Conservation (phyloP, 2,329 filamentous ascomycete genomes). For the Pseudopithomyces chartarum region DNA sequence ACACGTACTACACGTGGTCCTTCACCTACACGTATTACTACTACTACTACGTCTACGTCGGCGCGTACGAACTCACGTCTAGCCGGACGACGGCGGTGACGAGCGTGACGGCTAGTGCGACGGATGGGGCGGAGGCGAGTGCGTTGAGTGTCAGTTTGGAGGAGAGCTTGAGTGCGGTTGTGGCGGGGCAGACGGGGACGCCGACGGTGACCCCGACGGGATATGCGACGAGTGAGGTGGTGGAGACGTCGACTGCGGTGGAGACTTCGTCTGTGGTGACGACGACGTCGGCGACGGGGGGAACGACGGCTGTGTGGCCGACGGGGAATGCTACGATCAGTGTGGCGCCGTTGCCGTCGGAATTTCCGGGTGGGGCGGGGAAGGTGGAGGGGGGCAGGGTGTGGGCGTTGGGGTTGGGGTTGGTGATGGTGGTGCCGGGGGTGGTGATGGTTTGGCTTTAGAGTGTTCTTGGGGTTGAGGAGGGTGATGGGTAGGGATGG, state of each 20-base stretch:
- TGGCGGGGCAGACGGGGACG: background rate
- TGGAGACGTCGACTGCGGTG: background rate
- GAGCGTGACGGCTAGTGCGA: conserved; percentile 1
- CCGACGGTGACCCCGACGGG: background rate
- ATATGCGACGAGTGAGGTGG: background rate
- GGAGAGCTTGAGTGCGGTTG: background rate
- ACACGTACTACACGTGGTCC: background rate
- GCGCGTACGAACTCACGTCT: background rate
- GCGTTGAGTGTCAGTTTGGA: background rate
- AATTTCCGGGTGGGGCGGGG: background rate
- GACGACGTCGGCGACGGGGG: too few species aligned
- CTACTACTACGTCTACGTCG: conserved; percentile 7
- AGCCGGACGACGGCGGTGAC: background rate
- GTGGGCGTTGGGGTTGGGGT: background rate
- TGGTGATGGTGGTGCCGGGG: background rate
- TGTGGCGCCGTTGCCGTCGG: background rate
- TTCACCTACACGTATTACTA: conserved; percentile 8
- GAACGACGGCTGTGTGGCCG: background rate
- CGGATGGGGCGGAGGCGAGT: background rate
- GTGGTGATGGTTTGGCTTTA: background rate
- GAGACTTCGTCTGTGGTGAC: too few species aligned
- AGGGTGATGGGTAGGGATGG: background rate
- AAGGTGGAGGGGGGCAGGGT: background rate
- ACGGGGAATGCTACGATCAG: background rate
- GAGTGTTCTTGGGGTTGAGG: background rate